These are phyloP conservation scores for Suillus plorans DNA, from an alignment of 768 basidiomycete species.

Conservation along the genomic window DNA sequence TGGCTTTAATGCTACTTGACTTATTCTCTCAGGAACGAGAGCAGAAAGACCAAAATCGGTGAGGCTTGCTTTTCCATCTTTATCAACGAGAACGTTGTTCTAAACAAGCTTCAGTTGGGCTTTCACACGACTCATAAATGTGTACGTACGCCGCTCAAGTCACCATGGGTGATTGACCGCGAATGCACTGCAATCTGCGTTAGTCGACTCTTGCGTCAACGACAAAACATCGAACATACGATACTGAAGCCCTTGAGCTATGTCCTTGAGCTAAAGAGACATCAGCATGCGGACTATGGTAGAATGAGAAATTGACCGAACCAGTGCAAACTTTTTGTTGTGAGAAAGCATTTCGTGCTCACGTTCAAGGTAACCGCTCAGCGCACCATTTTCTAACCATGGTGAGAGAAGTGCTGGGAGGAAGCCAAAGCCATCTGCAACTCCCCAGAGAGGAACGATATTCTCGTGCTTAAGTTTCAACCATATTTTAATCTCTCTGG, in stretches of 20 bases:
- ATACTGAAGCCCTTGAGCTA: not conserved
- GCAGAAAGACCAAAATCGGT: conserved; percentile 8
- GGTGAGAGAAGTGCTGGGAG: conserved; percentile 34
- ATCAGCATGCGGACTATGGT: not conserved
- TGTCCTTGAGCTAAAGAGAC: not conserved
- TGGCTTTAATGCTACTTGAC: not conserved
- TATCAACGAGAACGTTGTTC: conserved; percentile 9
- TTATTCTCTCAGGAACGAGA: conserved; percentile 10
- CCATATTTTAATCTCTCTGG: conserved; percentile 33
- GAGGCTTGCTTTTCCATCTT: conserved; percentile 14
- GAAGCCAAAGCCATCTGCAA: conserved; percentile 26
- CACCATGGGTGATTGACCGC: conserved; percentile 22
- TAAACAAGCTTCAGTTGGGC: not conserved
- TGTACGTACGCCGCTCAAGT: conserved; percentile 28
- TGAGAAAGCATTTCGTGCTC: not conserved
- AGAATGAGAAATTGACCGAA: not conserved
- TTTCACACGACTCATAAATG: not conserved
- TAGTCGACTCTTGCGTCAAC: not conserved
- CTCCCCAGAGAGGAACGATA: conserved; percentile 30
- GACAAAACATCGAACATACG: conserved; percentile 9
- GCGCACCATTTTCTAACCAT: conserved; percentile 31
- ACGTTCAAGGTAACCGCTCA: conserved; percentile 23
- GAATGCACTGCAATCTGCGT: conserved; percentile 20
- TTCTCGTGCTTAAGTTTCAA: conserved; percentile 28
- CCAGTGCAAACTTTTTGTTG: not conserved